Evolutionary conservation across 2,329 filamentous ascomycete species (phyloP).

Genomic region (Monosporascus sp.): DNA sequence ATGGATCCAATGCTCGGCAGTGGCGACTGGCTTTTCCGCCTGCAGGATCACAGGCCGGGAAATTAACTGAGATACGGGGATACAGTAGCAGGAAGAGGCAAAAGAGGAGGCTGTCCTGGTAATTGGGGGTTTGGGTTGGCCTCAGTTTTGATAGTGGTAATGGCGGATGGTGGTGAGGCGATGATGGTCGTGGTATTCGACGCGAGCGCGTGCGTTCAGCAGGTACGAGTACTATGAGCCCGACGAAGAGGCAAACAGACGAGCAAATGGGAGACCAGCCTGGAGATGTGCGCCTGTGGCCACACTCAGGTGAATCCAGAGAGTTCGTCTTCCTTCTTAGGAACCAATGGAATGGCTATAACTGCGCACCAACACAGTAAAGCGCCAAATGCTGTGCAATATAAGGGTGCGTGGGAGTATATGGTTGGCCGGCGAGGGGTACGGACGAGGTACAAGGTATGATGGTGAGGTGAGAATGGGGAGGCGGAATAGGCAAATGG

Average conservation of each 20-base stretch:
- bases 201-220: neutral
- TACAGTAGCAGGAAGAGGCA: neutral
- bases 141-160: neutral
- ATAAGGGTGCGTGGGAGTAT: conserved; percentile 22
- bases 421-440: conserved; percentile 18
- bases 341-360: conserved; percentile 22
- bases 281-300: neutral
- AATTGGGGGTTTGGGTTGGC: neutral
- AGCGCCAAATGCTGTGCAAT: conserved; percentile 24
- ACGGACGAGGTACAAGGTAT: neutral
- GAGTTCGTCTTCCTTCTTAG: conserved; percentile 12
- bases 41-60: neutral
- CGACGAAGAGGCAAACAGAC: neutral
- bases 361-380: conserved; percentile 19
- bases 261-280: neutral
- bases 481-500: too few species aligned
- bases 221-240: neutral
- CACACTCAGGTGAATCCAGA: neutral
- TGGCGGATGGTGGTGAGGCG: neutral
- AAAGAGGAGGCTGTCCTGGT: neutral
- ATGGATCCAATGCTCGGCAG: neutral
- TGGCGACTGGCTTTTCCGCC: neutral
- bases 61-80: neutral
- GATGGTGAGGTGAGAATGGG: neutral
- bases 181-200: too few species aligned